phyloP scores from a whole-genome alignment of 306 rosid genomes.

The Casuarina cunninghamiana region DNA sequence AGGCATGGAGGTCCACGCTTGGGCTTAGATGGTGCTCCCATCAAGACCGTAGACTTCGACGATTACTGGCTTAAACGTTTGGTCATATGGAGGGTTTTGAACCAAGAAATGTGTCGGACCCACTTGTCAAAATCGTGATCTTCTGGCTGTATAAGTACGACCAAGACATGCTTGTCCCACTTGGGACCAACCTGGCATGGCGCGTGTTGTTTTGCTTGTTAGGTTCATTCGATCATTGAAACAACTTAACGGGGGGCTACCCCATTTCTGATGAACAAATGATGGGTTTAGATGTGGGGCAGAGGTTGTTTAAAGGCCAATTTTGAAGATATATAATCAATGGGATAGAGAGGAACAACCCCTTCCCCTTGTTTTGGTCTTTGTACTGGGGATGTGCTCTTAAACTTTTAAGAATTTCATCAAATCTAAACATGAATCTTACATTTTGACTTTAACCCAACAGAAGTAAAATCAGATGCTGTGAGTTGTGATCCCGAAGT shows the following conservation, averaged over 20 bases:
- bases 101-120: background rate
- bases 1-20: background rate
- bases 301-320: background rate
- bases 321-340: background rate
- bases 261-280: background rate
- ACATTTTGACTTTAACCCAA: no score
- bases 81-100: background rate
- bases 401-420: no score
- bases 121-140: slow-evolving; percentile 1
- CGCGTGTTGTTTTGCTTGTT: background rate
- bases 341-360: background rate
- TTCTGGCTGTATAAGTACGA: background rate
- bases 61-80: background rate
- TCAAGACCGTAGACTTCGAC: background rate
- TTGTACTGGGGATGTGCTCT: background rate
- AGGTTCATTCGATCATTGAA: background rate
- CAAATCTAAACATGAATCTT: no score
- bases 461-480: background rate
- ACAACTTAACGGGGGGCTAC: background rate
- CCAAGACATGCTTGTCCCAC: slow-evolving; percentile 6
- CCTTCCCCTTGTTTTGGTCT: no score
- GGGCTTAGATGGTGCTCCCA: background rate
- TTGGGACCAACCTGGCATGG: slow-evolving; percentile 3
- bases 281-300: background rate
- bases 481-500: background rate